A percentile compares a stretch with the other conserved stretches of the same genome.
These are phyloP conservation scores for Mallotus repandus DNA, from an alignment of 441 rosid genomes.

Conservation along the genomic window DNA sequence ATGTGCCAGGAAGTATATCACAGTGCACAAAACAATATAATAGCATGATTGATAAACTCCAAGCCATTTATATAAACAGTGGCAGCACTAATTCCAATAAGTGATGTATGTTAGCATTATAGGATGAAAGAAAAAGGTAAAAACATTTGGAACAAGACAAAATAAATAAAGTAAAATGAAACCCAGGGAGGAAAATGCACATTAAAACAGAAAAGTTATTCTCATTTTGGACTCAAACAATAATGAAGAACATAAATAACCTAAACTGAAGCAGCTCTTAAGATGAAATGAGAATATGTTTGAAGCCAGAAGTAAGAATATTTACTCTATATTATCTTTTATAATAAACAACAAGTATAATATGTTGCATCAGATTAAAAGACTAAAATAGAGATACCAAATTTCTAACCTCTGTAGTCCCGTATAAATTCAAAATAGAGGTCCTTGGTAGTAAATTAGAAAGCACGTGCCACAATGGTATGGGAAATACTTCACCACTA, in stretches of 20 bases:
- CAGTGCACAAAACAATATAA: constrained; percentile 5
- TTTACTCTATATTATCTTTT: neutral
- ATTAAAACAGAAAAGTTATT: neutral
- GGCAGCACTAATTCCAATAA: neutral
- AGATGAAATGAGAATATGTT: neutral
- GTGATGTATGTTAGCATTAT: neutral
- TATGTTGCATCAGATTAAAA: neutral
- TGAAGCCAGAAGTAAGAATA: constrained; percentile 5
- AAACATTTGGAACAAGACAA: no score
- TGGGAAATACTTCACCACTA: constrained; percentile 81
- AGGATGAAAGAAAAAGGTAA: neutral
- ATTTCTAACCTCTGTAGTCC: constrained; percentile 87
- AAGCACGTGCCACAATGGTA: constrained; percentile 75
- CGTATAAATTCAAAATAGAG: constrained; percentile 78
- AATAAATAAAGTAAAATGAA: neutral
- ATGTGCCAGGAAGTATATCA: neutral
- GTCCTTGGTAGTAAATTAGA: constrained; percentile 63
- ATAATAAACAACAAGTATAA: constrained; percentile 1
- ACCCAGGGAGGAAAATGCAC: neutral
- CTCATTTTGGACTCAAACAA: neutral
- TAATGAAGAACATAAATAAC: neutral
- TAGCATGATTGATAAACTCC: neutral
- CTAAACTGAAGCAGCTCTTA: neutral
- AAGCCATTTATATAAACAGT: neutral
- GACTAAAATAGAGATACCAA: constrained; percentile 17